Base-by-base conservation (phyloP, 352 stramenopile species). In the Pythium aristosporum region DNA sequence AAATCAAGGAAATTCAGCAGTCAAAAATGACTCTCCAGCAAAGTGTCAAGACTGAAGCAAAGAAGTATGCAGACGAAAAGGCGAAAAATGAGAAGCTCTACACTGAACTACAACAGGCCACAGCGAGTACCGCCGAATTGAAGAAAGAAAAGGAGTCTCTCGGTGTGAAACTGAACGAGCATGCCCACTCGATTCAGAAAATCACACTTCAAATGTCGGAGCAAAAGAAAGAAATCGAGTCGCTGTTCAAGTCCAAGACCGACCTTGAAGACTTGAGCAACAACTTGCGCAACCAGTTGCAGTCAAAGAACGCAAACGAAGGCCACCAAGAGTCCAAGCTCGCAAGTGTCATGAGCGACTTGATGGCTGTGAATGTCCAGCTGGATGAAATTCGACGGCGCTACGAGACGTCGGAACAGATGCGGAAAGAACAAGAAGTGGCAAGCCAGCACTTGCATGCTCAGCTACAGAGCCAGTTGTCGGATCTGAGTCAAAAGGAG, bases 361-460 rank as follows among this genome's bases (percentile, higher is more conserved):
- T 95, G 8, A 90, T 93, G 80, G 63, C 84, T 42, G 72, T 82
- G 1, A 90, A 83, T 44, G 82, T 95, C 0, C 86, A 92, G 46
- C 51, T 92, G 1, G 84, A 93, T 39, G 86, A 95, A 36, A 68
- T 80, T 18, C 87, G 85, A 21, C 76, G 86, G 12, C 79, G 85
- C 10, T 64, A 89, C 3, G 77, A 91, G 60, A 76, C 71, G 6
- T 87, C 84, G 5, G 84, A 91, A 30, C 70, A 89, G 52, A 81
- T 85, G 63, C 68, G 73, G 6, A 80, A 88, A 43, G 84, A 93
- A 28, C 80, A 88, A 61, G 74, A 91, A 37, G 57, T 63, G 5
- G 85, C 87, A 32, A 69, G 67, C 0, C 63, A 87, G 11, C 68
- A 87, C 44, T 67, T 89, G 23, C 77, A 88, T 51, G 65, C 68